A percentile compares a stretch with the other conserved stretches of the same genome.
Evolutionary conservation across 306 rosid species (phyloP).

Genomic region (Casuarina equisetifolia): DNA sequence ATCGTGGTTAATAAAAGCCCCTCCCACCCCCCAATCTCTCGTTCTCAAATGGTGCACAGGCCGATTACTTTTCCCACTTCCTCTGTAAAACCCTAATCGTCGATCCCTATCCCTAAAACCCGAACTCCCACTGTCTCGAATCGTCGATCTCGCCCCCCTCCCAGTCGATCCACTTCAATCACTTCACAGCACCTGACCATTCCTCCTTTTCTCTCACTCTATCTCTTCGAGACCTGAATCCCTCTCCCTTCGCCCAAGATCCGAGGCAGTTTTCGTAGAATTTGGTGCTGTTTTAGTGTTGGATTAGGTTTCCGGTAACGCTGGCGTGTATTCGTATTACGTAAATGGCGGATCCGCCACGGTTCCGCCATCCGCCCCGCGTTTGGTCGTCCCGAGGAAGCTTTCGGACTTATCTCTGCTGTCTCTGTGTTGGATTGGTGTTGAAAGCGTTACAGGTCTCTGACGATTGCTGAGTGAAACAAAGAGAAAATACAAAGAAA

Average conservation of each 20-base stretch:
- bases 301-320: slow-evolving; percentile 36
- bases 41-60: slow-evolving; percentile 25
- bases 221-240: background rate
- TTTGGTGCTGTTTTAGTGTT: slow-evolving; percentile 34
- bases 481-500: background rate
- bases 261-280: slow-evolving; percentile 30
- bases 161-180: slow-evolving; percentile 32
- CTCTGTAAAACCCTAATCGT: slow-evolving; percentile 78
- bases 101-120: slow-evolving; percentile 29
- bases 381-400: slow-evolving; percentile 30
- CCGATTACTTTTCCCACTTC: slow-evolving; percentile 41
- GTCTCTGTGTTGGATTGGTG: slow-evolving; percentile 33
- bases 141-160: slow-evolving; percentile 36
- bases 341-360: slow-evolving; percentile 93
- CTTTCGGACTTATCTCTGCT: slow-evolving; percentile 23
- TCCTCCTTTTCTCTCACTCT: background rate
- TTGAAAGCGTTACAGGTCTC: slow-evolving; percentile 41
- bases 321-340: slow-evolving; percentile 67
- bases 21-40: background rate
- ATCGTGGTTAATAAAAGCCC: slow-evolving; percentile 20
- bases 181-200: slow-evolving; percentile 2
- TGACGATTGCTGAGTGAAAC: slow-evolving; percentile 42
- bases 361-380: slow-evolving; percentile 48
- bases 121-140: slow-evolving; percentile 26
- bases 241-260: slow-evolving; percentile 33